Conservation (phyloP, 2,329 filamentous ascomycete genomes). For the Fusarium domesticum region DNA sequence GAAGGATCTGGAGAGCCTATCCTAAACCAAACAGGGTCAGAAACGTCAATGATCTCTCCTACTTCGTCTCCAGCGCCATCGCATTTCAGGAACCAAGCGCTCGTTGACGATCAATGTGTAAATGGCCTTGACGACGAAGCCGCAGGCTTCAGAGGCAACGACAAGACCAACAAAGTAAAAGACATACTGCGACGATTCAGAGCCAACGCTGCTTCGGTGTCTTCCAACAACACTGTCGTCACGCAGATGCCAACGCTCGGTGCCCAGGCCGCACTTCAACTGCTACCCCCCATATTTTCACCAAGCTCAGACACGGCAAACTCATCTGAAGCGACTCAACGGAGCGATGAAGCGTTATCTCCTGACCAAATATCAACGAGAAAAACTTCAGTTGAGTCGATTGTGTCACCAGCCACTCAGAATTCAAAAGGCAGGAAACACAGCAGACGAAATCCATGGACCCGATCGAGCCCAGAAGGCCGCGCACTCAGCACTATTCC, state of each 20-base stretch:
- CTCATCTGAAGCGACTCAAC: constrained; percentile 29
- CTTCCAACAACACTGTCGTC: constrained; percentile 31
- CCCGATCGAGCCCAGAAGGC: constrained; percentile 37
- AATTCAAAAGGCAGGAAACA: constrained; percentile 24
- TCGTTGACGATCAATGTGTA: not conserved
- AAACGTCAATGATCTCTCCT: constrained; percentile 14
- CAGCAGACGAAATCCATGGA: constrained; percentile 35
- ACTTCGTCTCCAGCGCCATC: constrained; percentile 1
- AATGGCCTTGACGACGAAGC: not conserved
- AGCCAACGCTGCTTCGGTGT: constrained; percentile 22
- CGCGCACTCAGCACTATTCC: constrained; percentile 36
- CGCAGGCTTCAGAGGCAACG: not conserved
- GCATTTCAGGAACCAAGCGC: constrained; percentile 5
- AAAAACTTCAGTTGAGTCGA: constrained; percentile 37
- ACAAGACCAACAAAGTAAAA: not conserved
- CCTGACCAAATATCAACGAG: constrained; percentile 28
- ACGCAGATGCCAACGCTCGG: constrained; percentile 21
- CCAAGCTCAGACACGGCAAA: constrained; percentile 22
- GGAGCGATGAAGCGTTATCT: constrained; percentile 27
- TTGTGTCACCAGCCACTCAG: constrained; percentile 23
- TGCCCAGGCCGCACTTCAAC: constrained; percentile 28
- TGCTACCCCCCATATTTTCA: constrained; percentile 13
- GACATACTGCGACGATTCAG: constrained; percentile 21
- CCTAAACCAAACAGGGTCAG: constrained; percentile 22
- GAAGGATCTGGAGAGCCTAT: too few species aligned